Evolutionary conservation across 2,329 filamentous ascomycete genomes (phyloP).

Genomic region (Rutstroemia sp.): DNA sequence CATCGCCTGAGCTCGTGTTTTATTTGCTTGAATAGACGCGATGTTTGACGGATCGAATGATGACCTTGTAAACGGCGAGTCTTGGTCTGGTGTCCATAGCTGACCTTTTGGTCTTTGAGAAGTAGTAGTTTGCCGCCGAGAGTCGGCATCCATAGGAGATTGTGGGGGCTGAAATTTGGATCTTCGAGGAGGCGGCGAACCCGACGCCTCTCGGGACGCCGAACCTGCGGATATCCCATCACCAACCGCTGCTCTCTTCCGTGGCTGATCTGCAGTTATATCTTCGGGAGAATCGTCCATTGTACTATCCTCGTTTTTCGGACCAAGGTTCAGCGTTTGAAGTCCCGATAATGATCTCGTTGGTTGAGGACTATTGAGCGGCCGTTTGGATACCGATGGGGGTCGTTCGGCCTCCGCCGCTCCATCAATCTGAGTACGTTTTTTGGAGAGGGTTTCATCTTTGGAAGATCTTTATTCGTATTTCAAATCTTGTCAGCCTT

Average conservation of each 20-base stretch:
- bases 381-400: constrained; percentile 12
- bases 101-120: constrained; percentile 16
- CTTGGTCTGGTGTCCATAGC: constrained; percentile 23
- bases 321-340: constrained; percentile 17
- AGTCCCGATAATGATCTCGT: constrained; percentile 15
- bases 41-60: constrained; percentile 25
- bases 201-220: constrained; percentile 17
- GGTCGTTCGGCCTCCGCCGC: constrained; percentile 11
- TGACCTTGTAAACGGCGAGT: constrained; percentile 13
- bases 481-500: constrained; percentile 13
- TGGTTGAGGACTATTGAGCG: constrained; percentile 6
- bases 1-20: constrained; percentile 15
- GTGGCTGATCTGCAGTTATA: constrained; percentile 15
- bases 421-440: constrained; percentile 8
- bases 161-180: constrained; percentile 15
- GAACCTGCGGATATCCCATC: constrained; percentile 26
- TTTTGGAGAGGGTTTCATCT: constrained; percentile 11
- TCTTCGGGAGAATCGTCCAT: constrained; percentile 19
- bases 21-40: constrained; percentile 20
- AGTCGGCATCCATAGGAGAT: constrained; percentile 10
- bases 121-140: constrained; percentile 9
- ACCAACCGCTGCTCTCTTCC: constrained; percentile 23
- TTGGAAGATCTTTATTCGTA: constrained; percentile 10
- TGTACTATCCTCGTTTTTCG: constrained; percentile 13
- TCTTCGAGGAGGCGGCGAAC: constrained; percentile 19